Conservation (phyloP, 495 filamentous ascomycete species). For the Extremus antarcticus region DNA sequence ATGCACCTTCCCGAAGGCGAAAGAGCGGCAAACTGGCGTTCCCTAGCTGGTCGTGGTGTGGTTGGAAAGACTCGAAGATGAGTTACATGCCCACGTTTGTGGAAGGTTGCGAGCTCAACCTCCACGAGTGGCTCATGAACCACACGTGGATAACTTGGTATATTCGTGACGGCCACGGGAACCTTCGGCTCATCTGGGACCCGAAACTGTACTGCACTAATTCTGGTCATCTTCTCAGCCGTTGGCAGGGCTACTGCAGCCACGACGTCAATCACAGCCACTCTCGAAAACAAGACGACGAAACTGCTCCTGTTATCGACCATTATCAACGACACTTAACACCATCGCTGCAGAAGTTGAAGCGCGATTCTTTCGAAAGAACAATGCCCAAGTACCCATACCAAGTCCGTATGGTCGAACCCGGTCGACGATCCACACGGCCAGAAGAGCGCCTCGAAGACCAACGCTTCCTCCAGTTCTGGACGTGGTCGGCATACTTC, state of each 20-base stretch:
- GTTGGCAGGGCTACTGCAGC: constrained; percentile 7
- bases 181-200: constrained; percentile 24
- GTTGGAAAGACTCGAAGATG: constrained; percentile 25
- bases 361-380: constrained; percentile 7
- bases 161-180: constrained; percentile 26
- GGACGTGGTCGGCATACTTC: constrained; percentile 23
- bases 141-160: constrained; percentile 35
- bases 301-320: not conserved
- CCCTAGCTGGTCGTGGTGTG: constrained; percentile 32
- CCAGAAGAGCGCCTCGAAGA: constrained; percentile 1
- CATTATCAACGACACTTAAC: not conserved
- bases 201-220: not conserved
- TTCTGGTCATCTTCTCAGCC: not conserved
- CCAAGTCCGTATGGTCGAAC: not conserved
- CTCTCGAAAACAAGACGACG: too few relatives aligned
- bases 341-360: too few relatives aligned
- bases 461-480: constrained; percentile 23
- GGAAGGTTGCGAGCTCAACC: constrained; percentile 8
- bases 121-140: constrained; percentile 27
- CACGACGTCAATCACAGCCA: constrained; percentile 5
- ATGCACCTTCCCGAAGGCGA: not conserved
- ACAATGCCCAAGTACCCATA: constrained; percentile 15
- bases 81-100: constrained; percentile 21
- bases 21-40: constrained; percentile 12
- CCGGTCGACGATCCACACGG: not conserved